Conservation (phyloP, 805 yeast species). For the Yamadazyma olivae region DNA sequence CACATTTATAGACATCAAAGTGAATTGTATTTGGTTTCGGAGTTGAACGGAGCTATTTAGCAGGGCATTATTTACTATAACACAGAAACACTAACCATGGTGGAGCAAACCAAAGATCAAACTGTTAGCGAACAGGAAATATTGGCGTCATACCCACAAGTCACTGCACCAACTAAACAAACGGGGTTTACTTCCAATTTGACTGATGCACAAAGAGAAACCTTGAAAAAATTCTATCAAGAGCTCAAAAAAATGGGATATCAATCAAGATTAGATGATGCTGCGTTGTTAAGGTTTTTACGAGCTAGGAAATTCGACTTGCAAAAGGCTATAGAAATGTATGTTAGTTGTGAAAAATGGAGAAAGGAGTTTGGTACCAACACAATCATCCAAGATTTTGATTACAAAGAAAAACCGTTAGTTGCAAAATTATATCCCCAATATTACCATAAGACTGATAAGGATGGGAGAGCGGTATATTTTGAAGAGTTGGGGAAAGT, state of each 20-base stretch:
- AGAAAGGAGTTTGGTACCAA: constrained; percentile 82
- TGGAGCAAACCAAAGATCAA: no score
- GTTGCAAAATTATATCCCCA: constrained; percentile 93
- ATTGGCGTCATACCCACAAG: constrained; percentile 67
- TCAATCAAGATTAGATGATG: constrained; percentile 80
- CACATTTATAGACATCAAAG: no score
- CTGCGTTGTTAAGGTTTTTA: constrained; percentile 77
- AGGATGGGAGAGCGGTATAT: constrained; percentile 95
- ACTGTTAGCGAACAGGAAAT: constrained; percentile 40
- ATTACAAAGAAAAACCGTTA: constrained; percentile 86
- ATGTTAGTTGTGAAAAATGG: constrained; percentile 85
- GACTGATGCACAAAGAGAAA: constrained; percentile 62
- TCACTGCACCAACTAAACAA: constrained; percentile 54
- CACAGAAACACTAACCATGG: no score
- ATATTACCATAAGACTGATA: constrained; percentile 95
- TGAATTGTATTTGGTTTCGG: no score
- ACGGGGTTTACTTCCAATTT: constrained; percentile 83
- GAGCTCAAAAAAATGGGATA: constrained; percentile 63
- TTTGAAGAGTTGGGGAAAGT: constrained; percentile 92
- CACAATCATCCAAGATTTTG: constrained; percentile 82
- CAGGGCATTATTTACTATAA: no score
- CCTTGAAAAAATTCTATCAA: constrained; percentile 56
- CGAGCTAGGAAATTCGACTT: constrained; percentile 95
- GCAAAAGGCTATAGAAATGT: constrained; percentile 77
- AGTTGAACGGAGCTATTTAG: no score